phyloP scores from a whole-genome alignment of 805 yeast genomes.

The Pichia thaimueangensis region DNA sequence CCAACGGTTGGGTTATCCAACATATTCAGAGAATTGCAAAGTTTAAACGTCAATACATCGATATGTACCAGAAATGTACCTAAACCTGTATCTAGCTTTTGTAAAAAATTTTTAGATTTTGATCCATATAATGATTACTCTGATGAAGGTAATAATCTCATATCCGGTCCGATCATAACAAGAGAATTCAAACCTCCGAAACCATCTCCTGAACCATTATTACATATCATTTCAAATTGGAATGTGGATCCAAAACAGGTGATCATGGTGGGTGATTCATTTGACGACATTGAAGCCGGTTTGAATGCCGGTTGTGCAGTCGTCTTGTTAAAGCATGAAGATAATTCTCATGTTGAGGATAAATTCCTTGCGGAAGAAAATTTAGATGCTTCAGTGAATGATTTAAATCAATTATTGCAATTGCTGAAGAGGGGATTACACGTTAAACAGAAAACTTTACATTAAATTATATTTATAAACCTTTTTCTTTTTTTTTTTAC shows the following conservation, averaged over 20 bases:
- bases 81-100: slow-evolving; percentile 48
- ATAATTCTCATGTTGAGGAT: slow-evolving; percentile 38
- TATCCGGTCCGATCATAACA: slow-evolving; percentile 46
- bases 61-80: slow-evolving; percentile 59
- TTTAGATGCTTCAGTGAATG: slow-evolving; percentile 30
- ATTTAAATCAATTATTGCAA: slow-evolving; percentile 32
- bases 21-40: slow-evolving; percentile 30
- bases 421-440: slow-evolving; percentile 33
- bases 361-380: slow-evolving; percentile 22
- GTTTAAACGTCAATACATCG: slow-evolving; percentile 36
- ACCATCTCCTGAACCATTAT: slow-evolving; percentile 58
- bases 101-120: slow-evolving; percentile 35
- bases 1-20: slow-evolving; percentile 42
- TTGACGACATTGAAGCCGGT: slow-evolving; percentile 64
- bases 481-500: not conserved
- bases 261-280: slow-evolving; percentile 70
- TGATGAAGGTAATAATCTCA: not conserved
- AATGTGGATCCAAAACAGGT: slow-evolving; percentile 38
- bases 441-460: slow-evolving; percentile 11
- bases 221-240: slow-evolving; percentile 48
- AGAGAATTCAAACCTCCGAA: slow-evolving; percentile 63
- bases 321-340: slow-evolving; percentile 45
- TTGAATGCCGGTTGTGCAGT: slow-evolving; percentile 56
- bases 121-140: slow-evolving; percentile 25
- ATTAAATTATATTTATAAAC: not conserved